Conservation (phyloP, 306 rosid species). For the Quercus berberidifolia region DNA sequence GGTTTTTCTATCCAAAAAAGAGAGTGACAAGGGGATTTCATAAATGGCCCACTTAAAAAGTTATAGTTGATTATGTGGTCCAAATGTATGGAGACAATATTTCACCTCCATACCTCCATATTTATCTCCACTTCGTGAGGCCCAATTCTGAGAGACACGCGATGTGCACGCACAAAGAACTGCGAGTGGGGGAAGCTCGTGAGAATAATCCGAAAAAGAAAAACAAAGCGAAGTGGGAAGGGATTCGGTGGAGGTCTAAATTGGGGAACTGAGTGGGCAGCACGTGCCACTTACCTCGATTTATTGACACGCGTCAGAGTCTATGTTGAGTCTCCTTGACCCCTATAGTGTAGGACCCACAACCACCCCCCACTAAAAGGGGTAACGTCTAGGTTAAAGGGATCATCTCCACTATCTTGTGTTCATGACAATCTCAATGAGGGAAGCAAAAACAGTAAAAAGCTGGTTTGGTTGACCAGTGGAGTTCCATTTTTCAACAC, state of each 20-base stretch:
- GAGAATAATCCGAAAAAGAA: neutral
- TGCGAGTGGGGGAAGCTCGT: neutral
- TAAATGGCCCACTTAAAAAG: neutral
- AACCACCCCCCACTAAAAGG: neutral
- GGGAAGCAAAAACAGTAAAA: neutral
- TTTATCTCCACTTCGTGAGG: neutral
- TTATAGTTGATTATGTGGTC: neutral
- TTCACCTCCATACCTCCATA: neutral
- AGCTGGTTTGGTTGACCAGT: too few species aligned
- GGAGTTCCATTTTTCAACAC: too few species aligned
- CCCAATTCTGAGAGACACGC: neutral
- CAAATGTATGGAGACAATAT: neutral
- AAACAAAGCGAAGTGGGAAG: neutral
- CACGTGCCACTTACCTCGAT: neutral
- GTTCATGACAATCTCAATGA: neutral
- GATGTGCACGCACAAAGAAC: neutral
- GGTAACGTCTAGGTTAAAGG: neutral
- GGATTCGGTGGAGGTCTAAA: slow-evolving; percentile 4
- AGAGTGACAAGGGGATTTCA: too few species aligned
- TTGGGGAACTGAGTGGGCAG: neutral
- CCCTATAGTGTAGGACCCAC: neutral
- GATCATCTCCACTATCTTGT: neutral
- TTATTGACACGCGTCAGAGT: neutral
- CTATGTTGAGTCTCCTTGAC: neutral
- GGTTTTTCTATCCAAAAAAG: too few species aligned